phyloP scores from a whole-genome alignment of 768 basidiomycete species.

The Baorangia bicolor region DNA sequence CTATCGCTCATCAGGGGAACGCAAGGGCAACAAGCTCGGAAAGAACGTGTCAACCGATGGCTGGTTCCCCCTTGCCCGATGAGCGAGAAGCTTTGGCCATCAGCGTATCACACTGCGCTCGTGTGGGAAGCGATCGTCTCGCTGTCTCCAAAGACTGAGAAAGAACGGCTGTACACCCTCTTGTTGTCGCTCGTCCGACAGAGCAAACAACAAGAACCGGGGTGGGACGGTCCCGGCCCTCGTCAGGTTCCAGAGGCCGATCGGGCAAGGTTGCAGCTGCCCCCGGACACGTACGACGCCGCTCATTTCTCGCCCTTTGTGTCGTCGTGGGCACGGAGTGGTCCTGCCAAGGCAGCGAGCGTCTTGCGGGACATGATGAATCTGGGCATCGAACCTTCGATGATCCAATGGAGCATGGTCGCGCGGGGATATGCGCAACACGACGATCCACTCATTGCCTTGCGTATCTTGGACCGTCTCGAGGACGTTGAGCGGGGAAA shows the following conservation, averaged over 20 bases:
- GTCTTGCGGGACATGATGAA: slow-evolving; percentile 55
- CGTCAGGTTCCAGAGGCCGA: neutral
- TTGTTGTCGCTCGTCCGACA: slow-evolving; percentile 33
- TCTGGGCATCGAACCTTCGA: slow-evolving; percentile 44
- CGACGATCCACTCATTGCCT: slow-evolving; percentile 36
- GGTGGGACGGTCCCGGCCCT: neutral
- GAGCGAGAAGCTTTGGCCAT: slow-evolving; percentile 32
- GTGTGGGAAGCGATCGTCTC: slow-evolving; percentile 35
- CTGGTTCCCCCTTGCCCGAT: neutral
- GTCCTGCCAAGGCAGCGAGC: slow-evolving; percentile 32
- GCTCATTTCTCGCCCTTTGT: slow-evolving; percentile 57
- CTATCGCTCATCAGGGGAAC: slow-evolving; percentile 13
- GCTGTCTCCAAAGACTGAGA: slow-evolving; percentile 15
- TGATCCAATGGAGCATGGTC: slow-evolving; percentile 51
- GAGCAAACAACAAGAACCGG: neutral
- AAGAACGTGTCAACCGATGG: neutral
- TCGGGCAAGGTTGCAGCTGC: slow-evolving; percentile 15
- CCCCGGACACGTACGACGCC: slow-evolving; percentile 32
- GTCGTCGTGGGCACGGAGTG: slow-evolving; percentile 34
- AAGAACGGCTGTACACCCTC: slow-evolving; percentile 43
- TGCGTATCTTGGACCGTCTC: slow-evolving; percentile 43
- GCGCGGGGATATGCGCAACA: slow-evolving; percentile 44
- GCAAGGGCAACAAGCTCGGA: slow-evolving; percentile 4
- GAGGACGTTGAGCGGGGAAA: slow-evolving; percentile 27
- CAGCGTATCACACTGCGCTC: slow-evolving; percentile 33